Percentiles rank a stretch among this genome's conserved stretches.
phyloP scores from a whole-genome alignment of 129 eudicot genomes.

The Chrysanthemum lavandulifolium region DNA sequence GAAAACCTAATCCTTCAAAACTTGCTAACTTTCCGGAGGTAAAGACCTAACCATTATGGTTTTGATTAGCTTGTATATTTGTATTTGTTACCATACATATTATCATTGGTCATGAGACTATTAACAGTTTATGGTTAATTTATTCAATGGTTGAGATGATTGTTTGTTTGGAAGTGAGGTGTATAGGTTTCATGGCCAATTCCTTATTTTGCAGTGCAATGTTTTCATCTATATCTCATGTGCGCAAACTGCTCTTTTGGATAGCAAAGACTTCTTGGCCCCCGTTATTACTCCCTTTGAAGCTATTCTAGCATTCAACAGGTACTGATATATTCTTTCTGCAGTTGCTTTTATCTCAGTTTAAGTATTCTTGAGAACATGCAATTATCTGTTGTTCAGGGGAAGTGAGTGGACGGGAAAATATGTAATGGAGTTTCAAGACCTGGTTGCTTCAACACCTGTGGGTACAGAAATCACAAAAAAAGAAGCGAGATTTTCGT shows the following conservation, averaged over 20 bases:
- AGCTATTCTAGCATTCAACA: slow-evolving; percentile 85
- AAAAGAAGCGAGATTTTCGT: slow-evolving; percentile 85
- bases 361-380: neutral
- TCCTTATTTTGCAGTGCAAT: slow-evolving; percentile 67
- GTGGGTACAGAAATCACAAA: slow-evolving; percentile 21
- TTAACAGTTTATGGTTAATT: neutral
- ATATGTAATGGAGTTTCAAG: slow-evolving; percentile 65
- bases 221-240: slow-evolving; percentile 89
- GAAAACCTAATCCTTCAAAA: slow-evolving; percentile 95
- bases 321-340: slow-evolving; percentile 36
- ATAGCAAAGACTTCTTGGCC: slow-evolving; percentile 95
- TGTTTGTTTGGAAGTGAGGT: neutral
- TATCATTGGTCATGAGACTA: neutral
- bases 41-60: slow-evolving; percentile 6
- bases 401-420: slow-evolving; percentile 94
- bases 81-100: neutral
- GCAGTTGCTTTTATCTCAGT: neutral
- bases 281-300: slow-evolving; percentile 96
- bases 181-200: neutral
- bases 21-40: slow-evolving; percentile 99
- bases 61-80: slow-evolving; percentile 4
- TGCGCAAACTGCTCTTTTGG: slow-evolving; percentile 96
- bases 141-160: neutral
- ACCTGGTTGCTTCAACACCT: slow-evolving; percentile 49
- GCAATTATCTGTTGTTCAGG: slow-evolving; percentile 40